Conservation (phyloP, 2,329 filamentous ascomycete species). For the Trichoderma atroviride region DNA sequence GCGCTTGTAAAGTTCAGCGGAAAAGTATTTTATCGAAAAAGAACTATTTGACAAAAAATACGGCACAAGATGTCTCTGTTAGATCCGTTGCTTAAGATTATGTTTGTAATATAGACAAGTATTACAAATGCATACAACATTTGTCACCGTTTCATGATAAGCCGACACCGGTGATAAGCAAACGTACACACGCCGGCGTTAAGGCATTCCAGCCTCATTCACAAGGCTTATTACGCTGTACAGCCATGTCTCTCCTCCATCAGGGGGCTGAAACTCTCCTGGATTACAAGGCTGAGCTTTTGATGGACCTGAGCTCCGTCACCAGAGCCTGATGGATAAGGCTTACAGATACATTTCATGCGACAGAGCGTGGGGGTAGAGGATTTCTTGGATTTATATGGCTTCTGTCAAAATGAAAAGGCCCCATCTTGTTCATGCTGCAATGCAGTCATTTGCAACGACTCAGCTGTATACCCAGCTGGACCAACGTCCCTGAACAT, state of each 20-base stretch:
- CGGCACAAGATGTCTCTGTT: no score
- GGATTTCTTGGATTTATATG: background rate
- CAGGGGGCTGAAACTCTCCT: conserved; percentile 15
- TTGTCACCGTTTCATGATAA: no score
- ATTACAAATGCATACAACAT: no score
- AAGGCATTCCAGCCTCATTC: background rate
- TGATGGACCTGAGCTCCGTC: background rate
- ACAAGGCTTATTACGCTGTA: background rate
- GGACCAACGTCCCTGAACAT: background rate
- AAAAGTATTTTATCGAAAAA: no score
- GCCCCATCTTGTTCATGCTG: background rate
- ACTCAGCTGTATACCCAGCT: background rate
- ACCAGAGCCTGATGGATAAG: background rate
- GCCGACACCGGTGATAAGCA: no score
- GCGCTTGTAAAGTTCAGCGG: no score
- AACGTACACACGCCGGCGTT: background rate
- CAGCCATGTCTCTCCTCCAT: background rate
- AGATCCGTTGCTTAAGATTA: no score
- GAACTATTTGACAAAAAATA: no score
- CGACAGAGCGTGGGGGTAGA: background rate
- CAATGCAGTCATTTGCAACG: background rate
- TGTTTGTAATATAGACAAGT: no score
- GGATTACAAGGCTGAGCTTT: conserved; percentile 9
- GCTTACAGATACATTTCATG: background rate
- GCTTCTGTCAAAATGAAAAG: background rate